Evolutionary conservation across 139 green algal genomes (phyloP).

Genomic region (Micromonas pusilla): DNA sequence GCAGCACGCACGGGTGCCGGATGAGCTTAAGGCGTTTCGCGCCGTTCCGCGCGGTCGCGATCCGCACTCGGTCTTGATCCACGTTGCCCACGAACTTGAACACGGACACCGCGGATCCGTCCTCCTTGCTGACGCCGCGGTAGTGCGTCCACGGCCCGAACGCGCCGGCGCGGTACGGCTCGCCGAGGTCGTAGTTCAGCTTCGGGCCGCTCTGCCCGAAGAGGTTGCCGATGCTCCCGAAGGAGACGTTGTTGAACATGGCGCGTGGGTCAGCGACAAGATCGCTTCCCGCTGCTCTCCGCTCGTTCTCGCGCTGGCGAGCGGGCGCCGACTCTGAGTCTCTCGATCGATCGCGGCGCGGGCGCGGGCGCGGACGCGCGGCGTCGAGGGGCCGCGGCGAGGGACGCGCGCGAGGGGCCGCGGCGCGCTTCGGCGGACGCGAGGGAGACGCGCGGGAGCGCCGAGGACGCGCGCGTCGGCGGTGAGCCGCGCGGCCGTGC

Average conservation of each 20-base stretch:
- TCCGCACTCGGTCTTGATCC: background rate
- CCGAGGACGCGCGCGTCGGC: too few relatives aligned
- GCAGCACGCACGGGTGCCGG: slow-evolving; percentile 19
- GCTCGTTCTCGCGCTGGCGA: background rate
- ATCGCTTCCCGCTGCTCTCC: too few relatives aligned
- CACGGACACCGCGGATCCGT: background rate
- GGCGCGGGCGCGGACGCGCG: too few relatives aligned
- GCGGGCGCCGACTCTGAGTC: background rate
- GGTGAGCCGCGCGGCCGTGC: too few relatives aligned
- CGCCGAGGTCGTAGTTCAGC: background rate
- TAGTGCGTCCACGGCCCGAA: background rate
- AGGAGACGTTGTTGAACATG: background rate
- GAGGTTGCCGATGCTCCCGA: slow-evolving; percentile 3
- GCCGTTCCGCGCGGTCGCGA: slow-evolving; percentile 17
- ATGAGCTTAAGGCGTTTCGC: slow-evolving; percentile 1
- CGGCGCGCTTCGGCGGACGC: too few relatives aligned
- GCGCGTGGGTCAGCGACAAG: background rate
- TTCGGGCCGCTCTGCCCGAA: background rate
- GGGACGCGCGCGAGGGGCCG: too few relatives aligned
- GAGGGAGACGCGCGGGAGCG: too few relatives aligned
- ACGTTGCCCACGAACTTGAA: slow-evolving; percentile 10
- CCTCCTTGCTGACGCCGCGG: background rate
- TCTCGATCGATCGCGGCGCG: background rate
- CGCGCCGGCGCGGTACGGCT: background rate
- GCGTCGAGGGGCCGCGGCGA: too few relatives aligned